These are phyloP conservation scores for Aaosphaeria arxii DNA, from an alignment of 2,329 filamentous ascomycete species.

Conservation along the genomic window DNA sequence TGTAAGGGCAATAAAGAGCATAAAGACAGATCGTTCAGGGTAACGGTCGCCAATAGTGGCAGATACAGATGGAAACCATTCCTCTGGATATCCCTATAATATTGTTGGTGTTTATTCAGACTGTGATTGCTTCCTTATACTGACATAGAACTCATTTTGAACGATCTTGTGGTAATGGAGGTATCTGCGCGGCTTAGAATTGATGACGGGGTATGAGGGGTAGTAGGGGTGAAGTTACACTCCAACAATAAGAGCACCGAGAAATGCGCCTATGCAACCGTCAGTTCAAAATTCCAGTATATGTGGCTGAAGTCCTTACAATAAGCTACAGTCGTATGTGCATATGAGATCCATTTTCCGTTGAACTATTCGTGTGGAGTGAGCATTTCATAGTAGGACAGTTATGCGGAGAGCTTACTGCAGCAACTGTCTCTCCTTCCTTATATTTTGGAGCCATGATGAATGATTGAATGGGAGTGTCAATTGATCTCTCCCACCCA, in stretches of 20 bases:
- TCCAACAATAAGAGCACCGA: slow-evolving; percentile 82
- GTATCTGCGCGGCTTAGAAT: slow-evolving; percentile 43
- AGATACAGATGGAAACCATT: slow-evolving; percentile 96
- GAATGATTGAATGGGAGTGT: slow-evolving; percentile 3
- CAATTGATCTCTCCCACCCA: slow-evolving; percentile 9
- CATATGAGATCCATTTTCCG: slow-evolving; percentile 86
- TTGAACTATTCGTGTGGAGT: slow-evolving; percentile 57
- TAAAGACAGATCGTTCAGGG: slow-evolving; percentile 93
- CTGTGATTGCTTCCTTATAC: slow-evolving; percentile 10
- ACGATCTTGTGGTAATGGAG: slow-evolving; percentile 98
- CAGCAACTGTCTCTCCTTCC: slow-evolving; percentile 61
- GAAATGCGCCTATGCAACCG: slow-evolving; percentile 64
- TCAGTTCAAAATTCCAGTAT: background rate
- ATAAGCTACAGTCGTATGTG: slow-evolving; percentile 82
- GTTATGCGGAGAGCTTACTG: slow-evolving; percentile 39
- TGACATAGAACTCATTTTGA: slow-evolving; percentile 83
- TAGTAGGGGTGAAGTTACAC: slow-evolving; percentile 25
- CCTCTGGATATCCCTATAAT: slow-evolving; percentile 60
- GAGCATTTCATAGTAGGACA: slow-evolving; percentile 14
- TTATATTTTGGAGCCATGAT: slow-evolving; percentile 60
- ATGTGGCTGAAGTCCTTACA: slow-evolving; percentile 42
- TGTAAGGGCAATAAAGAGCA: slow-evolving; percentile 94
- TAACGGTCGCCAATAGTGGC: slow-evolving; percentile 97
- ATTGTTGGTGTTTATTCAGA: background rate
- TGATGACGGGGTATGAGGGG: slow-evolving; percentile 6